Evolutionary conservation across 169 alveolate species (phyloP).

Genomic region (Plasmodium falciparum): DNA sequence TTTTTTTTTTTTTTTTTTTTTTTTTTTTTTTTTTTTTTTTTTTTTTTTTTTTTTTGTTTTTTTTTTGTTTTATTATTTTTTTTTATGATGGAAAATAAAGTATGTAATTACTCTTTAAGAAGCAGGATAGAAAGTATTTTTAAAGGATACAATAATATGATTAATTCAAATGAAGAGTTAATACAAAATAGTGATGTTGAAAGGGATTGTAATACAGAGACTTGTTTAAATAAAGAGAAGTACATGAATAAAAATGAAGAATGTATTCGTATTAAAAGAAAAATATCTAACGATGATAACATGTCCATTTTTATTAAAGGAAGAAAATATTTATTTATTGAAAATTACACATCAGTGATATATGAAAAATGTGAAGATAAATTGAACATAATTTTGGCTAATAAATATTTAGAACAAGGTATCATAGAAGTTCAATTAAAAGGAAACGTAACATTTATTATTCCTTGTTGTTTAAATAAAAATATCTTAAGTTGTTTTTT

Average conservation of each 20-base stretch:
- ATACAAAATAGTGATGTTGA: background rate
- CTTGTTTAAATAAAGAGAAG: background rate
- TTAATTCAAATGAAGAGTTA: background rate
- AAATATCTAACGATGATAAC: background rate
- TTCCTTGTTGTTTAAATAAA: conserved; percentile 20
- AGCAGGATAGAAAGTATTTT: conserved; percentile 19
- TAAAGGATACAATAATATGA: conserved; percentile 4
- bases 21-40: background rate
- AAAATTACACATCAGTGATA: conserved; percentile 65
- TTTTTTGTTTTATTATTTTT: conserved; percentile 5
- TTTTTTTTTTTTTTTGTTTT: conserved; percentile 5
- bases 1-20: conserved; percentile 8
- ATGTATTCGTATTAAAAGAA: background rate
- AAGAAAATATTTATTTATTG: conserved; percentile 32
- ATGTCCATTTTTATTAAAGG: conserved; percentile 15
- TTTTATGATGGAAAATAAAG: background rate
- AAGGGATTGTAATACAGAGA: background rate
- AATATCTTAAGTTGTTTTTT: conserved; percentile 56
- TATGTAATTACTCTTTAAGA: conserved; percentile 14
- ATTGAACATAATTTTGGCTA: conserved; percentile 23
- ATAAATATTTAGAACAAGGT: conserved; percentile 22
- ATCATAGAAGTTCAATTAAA: conserved; percentile 60
- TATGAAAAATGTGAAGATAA: conserved; percentile 75
- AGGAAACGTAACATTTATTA: conserved; percentile 34
- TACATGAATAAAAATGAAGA: background rate